Base-by-base conservation (phyloP, 768 basidiomycete genomes). In the Termitomyces bulborhizus region DNA sequence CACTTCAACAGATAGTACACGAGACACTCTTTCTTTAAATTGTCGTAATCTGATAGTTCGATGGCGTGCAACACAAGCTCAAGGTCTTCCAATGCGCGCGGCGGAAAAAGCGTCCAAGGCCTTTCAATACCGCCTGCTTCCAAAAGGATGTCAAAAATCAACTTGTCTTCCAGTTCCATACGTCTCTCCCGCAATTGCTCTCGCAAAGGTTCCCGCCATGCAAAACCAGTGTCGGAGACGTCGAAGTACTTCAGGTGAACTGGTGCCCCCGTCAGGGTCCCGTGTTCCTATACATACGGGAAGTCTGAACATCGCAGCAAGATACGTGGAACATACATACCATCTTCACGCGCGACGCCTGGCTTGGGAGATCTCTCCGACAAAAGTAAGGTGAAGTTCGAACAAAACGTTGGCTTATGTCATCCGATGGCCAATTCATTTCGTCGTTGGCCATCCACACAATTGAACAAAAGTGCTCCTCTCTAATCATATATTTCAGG, bases 1-100 rank as follows among this genome's bases (percentile, higher is more conserved):
- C 85, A 90, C 65, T 88, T 90, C 56, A 93, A 75, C 58, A 93
- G 71, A 64, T 84, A 92, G 69, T 90, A 93, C 1, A 90, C 71
- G 43, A 93, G 71, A 59, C 87, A 90, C 57, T 92, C 85, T 68
- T 84, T 84, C 77, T 93, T 93, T 53, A 93, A 76, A 32, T 71
- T 65, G 68, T 93, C 91, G 58, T 89, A 93, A 3, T 70, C 65
- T 0, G 83, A 87, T 27, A 70, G 59, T 42, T 79, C 75, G 58
- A 93, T 87, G 16, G 80, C 80, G 24, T 77, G 72, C 47, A 93
- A 69, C 4, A 93, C 74, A 11, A 71, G 72, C 46, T 74, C 65
- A n/a, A 93, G 78, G 1, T 76, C 68, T 9, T 71, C 68, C 41
- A 73, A 70, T 67, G 84, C 81, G 21, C 68, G 65, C 1, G 91